Percentiles rank a stretch among this genome's conserved stretches.
These are phyloP conservation scores for Penicillium verrucosum DNA, from an alignment of 2,329 filamentous ascomycete species.

Conservation along the genomic window DNA sequence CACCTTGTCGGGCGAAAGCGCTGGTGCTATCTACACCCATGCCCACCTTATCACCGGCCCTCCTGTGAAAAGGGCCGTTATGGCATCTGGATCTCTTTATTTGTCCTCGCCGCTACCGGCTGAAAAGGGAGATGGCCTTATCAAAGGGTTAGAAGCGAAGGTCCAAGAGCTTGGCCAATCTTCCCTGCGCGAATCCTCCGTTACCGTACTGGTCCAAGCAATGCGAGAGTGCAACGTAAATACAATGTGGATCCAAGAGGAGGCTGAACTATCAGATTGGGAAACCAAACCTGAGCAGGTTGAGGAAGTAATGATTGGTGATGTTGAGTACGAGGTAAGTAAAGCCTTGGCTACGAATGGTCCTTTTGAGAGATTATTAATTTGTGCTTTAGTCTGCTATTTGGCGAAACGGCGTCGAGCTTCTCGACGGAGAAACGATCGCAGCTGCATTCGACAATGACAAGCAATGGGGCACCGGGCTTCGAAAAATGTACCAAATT, in stretches of 20 bases:
- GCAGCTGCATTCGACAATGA: constrained; percentile 33
- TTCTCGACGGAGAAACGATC: constrained; percentile 34
- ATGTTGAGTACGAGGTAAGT: constrained; percentile 44
- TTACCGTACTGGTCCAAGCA: constrained; percentile 33
- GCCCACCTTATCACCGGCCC: constrained; percentile 39
- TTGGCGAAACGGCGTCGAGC: constrained; percentile 46
- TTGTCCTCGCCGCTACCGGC: constrained; percentile 44
- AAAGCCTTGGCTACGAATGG: background rate
- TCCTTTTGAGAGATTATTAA: background rate
- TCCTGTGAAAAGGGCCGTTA: constrained; percentile 34
- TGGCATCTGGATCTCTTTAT: constrained; percentile 45
- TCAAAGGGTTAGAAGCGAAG: constrained; percentile 29
- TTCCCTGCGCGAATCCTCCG: constrained; percentile 32
- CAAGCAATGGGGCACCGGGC: constrained; percentile 28
- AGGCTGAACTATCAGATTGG: constrained; percentile 39
- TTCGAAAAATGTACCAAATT: constrained; percentile 45
- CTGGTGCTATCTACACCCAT: constrained; percentile 47
- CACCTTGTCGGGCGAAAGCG: constrained; percentile 47
- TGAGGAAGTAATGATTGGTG: constrained; percentile 43
- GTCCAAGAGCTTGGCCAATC: constrained; percentile 25
- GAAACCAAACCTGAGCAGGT: constrained; percentile 32
- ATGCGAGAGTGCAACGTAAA: constrained; percentile 38
- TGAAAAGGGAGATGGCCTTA: constrained; percentile 31
- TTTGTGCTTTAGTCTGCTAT: constrained; percentile 39
- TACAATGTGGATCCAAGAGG: constrained; percentile 45